phyloP scores from a whole-genome alignment of 345 rosid genomes.

The Hirschfeldia incana region DNA sequence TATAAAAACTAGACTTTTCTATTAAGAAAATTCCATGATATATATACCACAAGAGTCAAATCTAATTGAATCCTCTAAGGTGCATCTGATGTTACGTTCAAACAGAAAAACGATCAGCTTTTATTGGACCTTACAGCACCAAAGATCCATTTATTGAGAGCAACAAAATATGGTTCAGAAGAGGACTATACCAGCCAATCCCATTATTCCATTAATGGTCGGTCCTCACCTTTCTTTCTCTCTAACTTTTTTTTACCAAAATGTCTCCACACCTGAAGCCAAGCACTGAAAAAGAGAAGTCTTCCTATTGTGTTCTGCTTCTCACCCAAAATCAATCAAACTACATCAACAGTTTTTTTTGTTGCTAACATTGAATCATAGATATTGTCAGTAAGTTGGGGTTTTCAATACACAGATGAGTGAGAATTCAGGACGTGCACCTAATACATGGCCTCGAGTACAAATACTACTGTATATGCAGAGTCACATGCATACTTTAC shows the following conservation, averaged over 20 bases:
- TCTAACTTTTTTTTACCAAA: not conserved
- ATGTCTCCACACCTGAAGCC: conserved; percentile 26
- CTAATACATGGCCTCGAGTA: conserved; percentile 29
- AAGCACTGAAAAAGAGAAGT: conserved; percentile 28
- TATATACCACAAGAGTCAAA: conserved; percentile 14
- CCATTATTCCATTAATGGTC: conserved; percentile 24
- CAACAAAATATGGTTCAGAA: conserved; percentile 27
- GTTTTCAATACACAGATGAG: conserved; percentile 18
- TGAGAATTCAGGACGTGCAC: conserved; percentile 25
- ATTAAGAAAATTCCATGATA: conserved; percentile 29
- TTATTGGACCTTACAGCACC: conserved; percentile 10
- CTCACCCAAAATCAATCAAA: conserved; percentile 23
- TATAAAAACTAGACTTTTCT: conserved; percentile 24
- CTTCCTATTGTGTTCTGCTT: conserved; percentile 22
- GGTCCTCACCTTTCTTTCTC: not conserved
- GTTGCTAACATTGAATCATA: conserved; percentile 19
- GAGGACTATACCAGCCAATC: conserved; percentile 19
- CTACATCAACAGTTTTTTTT: not conserved
- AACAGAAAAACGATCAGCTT: conserved; percentile 25
- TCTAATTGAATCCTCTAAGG: conserved; percentile 17
- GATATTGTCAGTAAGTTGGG: conserved; percentile 16
- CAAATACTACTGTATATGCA: conserved; percentile 26
- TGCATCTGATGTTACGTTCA: conserved; percentile 21
- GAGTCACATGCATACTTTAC: conserved; percentile 40
- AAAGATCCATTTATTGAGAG: conserved; percentile 30